phyloP scores from a whole-genome alignment of 2,329 filamentous ascomycete genomes.

The Pestalotiopsis fici region DNA sequence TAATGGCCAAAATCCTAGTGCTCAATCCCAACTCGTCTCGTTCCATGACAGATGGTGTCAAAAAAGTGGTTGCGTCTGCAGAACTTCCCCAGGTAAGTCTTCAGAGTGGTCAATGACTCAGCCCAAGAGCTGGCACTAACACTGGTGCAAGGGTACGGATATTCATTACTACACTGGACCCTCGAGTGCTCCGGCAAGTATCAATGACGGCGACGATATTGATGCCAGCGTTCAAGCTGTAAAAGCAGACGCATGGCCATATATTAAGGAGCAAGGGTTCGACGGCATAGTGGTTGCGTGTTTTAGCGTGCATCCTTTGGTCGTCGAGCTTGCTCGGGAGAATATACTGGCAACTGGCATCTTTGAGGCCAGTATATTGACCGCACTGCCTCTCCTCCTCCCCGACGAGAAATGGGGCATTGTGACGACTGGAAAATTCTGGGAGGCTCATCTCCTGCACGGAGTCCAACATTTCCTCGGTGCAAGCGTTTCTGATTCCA shows the following conservation, averaged over 20 bases:
- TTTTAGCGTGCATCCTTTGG: conserved; percentile 82
- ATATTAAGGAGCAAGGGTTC: conserved; percentile 43
- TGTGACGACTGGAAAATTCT: conserved; percentile 82
- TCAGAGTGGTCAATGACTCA: neutral
- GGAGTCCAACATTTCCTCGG: conserved; percentile 70
- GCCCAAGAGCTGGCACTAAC: neutral
- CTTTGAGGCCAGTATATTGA: conserved; percentile 78
- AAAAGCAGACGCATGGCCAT: conserved; percentile 49
- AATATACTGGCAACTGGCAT: conserved; percentile 70
- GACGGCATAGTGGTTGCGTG: conserved; percentile 87
- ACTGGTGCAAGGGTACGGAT: conserved; percentile 29
- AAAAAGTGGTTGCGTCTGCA: conserved; percentile 45
- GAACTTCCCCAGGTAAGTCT: conserved; percentile 36
- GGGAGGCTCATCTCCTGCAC: conserved; percentile 70
- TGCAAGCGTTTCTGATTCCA: conserved; percentile 26
- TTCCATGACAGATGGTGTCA: conserved; percentile 70
- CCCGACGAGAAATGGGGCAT: conserved; percentile 71
- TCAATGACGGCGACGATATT: conserved; percentile 75
- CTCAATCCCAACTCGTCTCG: conserved; percentile 79
- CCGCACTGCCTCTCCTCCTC: conserved; percentile 56
- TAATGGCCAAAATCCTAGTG: conserved; percentile 58
- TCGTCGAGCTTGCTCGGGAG: conserved; percentile 51
- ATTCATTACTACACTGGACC: conserved; percentile 70
- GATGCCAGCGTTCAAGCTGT: conserved; percentile 63
- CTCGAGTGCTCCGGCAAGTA: conserved; percentile 65